Evolutionary conservation across 2,329 filamentous ascomycete species (phyloP), one percentile per base, ranked within the genome.

Genomic region (Epichloe typhina): DNA sequence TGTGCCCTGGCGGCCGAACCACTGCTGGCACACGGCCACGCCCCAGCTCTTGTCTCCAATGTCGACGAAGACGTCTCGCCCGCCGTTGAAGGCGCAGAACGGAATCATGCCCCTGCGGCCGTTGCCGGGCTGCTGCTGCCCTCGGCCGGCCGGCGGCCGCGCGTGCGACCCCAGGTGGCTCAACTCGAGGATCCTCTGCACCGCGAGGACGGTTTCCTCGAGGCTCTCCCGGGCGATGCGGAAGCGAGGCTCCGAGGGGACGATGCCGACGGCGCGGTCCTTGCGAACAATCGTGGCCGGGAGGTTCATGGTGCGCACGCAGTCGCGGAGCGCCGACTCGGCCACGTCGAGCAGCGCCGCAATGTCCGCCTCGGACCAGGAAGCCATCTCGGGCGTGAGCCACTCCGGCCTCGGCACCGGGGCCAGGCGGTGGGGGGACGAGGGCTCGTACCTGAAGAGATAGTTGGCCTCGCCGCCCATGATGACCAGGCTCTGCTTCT

Each of bases 11-110:
- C 64, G 80, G 21, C 85, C 86, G 64, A 96, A 95, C 73, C 88
- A 95, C 52, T 83, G 79, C 71, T 98, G 93, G 64, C 90, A 96
- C 4, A 90, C 88, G 36, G 86, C 77, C 3, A 98, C 93, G 56
- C 93, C 93, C 86, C 90, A 95, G 49, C 84, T 89, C 71, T 98
- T 98, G 70, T 98, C 93, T 51, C 93, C 93, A 62, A 98, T 96
- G 65, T 98, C 93, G 50, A 98, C 90, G 68, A 98, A 98, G 41
- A 97, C 89, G 65, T 98, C 93, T 55, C 93, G 91, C 11, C 93
- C 93, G 50, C 91, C 93, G 66, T 98, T 98, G 73, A 98, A 98
- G 21, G 93, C 93, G 64, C 93, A 98, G 63, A 97, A 98, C 0
- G 93, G 93, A 35, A 98, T 71, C 63, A 8, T 8, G 7, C 57